phyloP scores from a whole-genome alignment of 2,329 filamentous ascomycete species.

The Diaporthe australafricana region DNA sequence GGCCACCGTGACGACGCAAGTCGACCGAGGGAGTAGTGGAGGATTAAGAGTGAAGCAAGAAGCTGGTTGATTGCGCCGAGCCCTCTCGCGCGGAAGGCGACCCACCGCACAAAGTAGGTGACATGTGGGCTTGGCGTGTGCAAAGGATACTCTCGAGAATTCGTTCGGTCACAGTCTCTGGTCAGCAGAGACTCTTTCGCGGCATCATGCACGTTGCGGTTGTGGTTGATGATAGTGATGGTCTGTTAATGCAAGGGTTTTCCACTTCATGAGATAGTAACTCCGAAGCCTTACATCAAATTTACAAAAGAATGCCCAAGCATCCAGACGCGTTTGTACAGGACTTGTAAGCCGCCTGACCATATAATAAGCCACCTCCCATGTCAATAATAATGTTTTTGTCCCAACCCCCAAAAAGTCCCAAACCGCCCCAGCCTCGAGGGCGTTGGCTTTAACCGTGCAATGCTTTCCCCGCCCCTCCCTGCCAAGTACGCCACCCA shows the following conservation, averaged over 20 bases:
- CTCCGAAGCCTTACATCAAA: slow-evolving; percentile 1
- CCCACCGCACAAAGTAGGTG: too few species aligned
- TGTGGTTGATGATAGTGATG: too few species aligned
- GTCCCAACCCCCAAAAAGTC: slow-evolving; percentile 1
- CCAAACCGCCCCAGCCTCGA: not conserved
- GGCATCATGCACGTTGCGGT: too few species aligned
- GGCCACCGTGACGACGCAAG: too few species aligned
- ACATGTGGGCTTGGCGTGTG: too few species aligned
- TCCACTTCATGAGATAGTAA: not conserved
- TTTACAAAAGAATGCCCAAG: slow-evolving; percentile 5
- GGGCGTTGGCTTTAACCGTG: slow-evolving; percentile 10
- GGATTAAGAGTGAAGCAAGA: not conserved
- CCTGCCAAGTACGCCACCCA: slow-evolving; percentile 21
- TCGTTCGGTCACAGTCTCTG: not conserved
- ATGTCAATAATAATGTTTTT: slow-evolving; percentile 9
- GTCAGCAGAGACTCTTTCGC: not conserved
- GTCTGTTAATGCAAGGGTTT: too few species aligned
- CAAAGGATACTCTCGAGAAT: too few species aligned
- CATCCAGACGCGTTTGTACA: slow-evolving; percentile 10
- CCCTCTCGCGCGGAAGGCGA: too few species aligned
- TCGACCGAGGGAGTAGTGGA: too few species aligned
- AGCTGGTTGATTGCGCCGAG: not conserved
- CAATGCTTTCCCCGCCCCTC: slow-evolving; percentile 14
- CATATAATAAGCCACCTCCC: slow-evolving; percentile 9
- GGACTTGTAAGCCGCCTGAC: not conserved